phyloP scores from a whole-genome alignment of 371 early-diverging fungal species.

The Haplosporangium sp. region DNA sequence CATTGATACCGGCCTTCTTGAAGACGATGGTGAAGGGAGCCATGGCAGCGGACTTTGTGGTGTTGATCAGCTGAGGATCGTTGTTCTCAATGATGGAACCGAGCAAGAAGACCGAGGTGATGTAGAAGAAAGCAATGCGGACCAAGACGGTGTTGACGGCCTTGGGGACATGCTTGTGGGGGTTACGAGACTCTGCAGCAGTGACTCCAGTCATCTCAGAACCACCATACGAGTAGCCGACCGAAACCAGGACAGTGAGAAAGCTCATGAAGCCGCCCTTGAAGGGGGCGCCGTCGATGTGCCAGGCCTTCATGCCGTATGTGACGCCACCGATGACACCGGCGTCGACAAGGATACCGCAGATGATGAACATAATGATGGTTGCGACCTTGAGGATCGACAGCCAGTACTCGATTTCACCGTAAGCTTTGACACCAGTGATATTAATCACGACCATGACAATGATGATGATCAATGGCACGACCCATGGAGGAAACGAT shows the following conservation, averaged over 20 bases:
- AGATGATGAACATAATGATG: constrained; percentile 73
- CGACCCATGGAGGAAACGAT: constrained; percentile 63
- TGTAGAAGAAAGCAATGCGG: constrained; percentile 76
- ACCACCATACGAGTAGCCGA: constrained; percentile 81
- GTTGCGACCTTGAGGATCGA: constrained; percentile 73
- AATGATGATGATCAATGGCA: constrained; percentile 68
- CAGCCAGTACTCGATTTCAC: constrained; percentile 83
- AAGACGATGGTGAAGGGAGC: constrained; percentile 79
- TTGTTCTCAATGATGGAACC: constrained; percentile 72
- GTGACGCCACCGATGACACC: constrained; percentile 58
- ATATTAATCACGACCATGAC: constrained; percentile 70
- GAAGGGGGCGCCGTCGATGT: constrained; percentile 71
- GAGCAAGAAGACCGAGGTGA: constrained; percentile 70
- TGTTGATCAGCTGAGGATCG: constrained; percentile 60
- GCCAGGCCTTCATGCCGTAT: constrained; percentile 67
- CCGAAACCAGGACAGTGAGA: constrained; percentile 73
- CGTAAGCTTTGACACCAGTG: constrained; percentile 74
- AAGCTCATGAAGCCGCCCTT: constrained; percentile 67
- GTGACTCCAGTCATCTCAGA: constrained; percentile 79
- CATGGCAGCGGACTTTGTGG: constrained; percentile 41
- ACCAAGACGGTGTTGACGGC: constrained; percentile 71
- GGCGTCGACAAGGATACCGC: constrained; percentile 67
- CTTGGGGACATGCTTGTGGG: too few species aligned
- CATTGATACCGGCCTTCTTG: constrained; percentile 58
- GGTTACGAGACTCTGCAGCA: constrained; percentile 79